Percentiles rank a stretch among this genome's conserved stretches.
phyloP scores from a whole-genome alignment of 257 asterid genomes.

The Paraleonurus japonicus region DNA sequence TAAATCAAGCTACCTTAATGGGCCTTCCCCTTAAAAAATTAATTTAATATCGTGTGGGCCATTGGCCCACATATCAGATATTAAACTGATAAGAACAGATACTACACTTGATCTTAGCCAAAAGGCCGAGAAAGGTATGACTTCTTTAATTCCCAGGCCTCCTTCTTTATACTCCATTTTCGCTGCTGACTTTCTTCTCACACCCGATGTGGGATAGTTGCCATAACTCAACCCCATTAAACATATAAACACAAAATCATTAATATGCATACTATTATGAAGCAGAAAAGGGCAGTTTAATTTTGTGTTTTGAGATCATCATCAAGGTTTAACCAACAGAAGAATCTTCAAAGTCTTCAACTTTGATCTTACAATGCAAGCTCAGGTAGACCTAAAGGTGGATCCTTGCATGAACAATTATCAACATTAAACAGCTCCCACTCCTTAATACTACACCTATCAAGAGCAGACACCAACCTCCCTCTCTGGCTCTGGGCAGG shows the following conservation, averaged over 20 bases:
- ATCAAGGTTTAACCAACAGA: constrained; percentile 25
- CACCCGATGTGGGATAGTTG: too few relatives aligned
- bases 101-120: constrained; percentile 88
- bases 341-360: constrained; percentile 28
- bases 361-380: constrained; percentile 50
- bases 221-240: too few relatives aligned
- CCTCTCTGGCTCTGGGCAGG: constrained; percentile 45
- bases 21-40: not conserved
- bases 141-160: too few relatives aligned
- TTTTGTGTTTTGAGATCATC: too few relatives aligned
- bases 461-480: constrained; percentile 58
- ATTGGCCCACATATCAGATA: not conserved
- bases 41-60: not conserved
- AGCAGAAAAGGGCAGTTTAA: not conserved
- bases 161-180: too few relatives aligned
- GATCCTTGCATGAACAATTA: constrained; percentile 64
- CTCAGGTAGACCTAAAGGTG: constrained; percentile 72
- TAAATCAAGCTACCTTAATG: not conserved
- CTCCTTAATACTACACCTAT: constrained; percentile 66
- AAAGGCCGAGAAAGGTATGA: constrained; percentile 66
- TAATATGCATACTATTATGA: not conserved
- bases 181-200: too few relatives aligned
- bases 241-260: too few relatives aligned
- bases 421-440: constrained; percentile 88
- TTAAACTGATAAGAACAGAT: constrained; percentile 71